These are phyloP conservation scores for Galerina sulciceps DNA, from an alignment of 768 basidiomycete species.

Conservation along the genomic window DNA sequence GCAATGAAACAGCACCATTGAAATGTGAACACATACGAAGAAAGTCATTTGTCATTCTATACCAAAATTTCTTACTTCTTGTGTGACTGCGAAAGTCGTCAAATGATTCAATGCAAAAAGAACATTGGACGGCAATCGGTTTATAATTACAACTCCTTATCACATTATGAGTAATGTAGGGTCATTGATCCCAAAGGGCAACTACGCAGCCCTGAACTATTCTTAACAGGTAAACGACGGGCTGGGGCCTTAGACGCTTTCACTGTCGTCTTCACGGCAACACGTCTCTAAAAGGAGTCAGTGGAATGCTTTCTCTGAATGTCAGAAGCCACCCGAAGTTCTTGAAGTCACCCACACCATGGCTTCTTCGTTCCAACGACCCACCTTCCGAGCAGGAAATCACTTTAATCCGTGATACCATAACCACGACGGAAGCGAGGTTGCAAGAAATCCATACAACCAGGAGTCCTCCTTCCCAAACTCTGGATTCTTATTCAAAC, in stretches of 20 bases:
- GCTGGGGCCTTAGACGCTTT: background rate
- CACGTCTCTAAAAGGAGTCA: background rate
- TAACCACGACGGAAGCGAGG: background rate
- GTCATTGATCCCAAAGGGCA: too few relatives aligned
- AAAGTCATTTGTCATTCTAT: too few relatives aligned
- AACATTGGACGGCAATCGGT: too few relatives aligned
- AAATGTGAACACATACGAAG: too few relatives aligned
- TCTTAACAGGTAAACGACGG: too few relatives aligned
- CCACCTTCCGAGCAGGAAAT: constrained; percentile 13
- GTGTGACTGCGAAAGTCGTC: too few relatives aligned
- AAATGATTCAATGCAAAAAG: too few relatives aligned
- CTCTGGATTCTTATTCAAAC: background rate
- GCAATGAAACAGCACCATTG: too few relatives aligned
- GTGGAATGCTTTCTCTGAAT: background rate
- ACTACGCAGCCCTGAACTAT: too few relatives aligned
- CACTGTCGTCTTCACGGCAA: background rate
- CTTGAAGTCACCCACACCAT: constrained; percentile 6
- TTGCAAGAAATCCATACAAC: background rate
- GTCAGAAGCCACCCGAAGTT: background rate
- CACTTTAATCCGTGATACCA: constrained; percentile 1
- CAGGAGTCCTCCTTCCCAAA: background rate
- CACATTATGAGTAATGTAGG: too few relatives aligned
- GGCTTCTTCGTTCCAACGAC: constrained; percentile 14
- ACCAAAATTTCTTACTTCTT: too few relatives aligned
- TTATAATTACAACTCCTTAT: too few relatives aligned